Base-by-base conservation (phyloP, 176 grass and related monocot genomes). In the Puya raimondii region DNA sequence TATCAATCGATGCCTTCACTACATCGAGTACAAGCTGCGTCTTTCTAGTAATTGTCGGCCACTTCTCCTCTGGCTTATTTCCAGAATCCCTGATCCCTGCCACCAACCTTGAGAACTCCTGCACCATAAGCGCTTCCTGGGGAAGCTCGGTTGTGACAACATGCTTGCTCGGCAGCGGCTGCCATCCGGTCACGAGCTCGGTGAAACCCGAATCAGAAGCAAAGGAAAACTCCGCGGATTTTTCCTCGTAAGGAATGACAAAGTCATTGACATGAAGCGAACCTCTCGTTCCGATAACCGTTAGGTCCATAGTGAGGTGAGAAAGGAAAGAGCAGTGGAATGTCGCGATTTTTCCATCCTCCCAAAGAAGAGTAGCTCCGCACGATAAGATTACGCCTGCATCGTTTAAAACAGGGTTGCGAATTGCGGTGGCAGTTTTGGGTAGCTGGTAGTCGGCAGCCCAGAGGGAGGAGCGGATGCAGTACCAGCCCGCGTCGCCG, bases 401-500 rank as follows among this genome's bases (percentile, higher is more conserved):
- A 53, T 79, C 57, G 72, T 90, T 96, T 63, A 78, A 87, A 9
- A 85, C 76, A 15, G 84, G 67, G 13, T 66, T 51, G 1, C 48
- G 68, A 11, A 81, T 27, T 0, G 87, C 84, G 0, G 81, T 72
- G 26, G 51, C 79, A 47, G 74, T 85, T 65, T 87, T 81, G 16
- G 87, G 87, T 6, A 90, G 67, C 23, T 80, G 69, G 50, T 85
- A 96, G 63, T 84, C 65, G 12, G 83, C 83, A 50, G 87, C 87
- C 91, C 87, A 96, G 18, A 96, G 27, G 67, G 84, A 78, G 2
- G 84, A 82, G 3, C 79, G 81, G 48, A 88, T 96, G 81, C 87
- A 88, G 74, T 88, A 96, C 91, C 91, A 96, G 25, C 87, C 84
- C 1, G 16, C 71, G 71, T 96, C 91, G 0, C 91, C 91, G 1